A percentile compares a stretch with the other conserved stretches of the same genome.
phyloP scores from a whole-genome alignment of 345 rosid species.

The Heritiera fomes region DNA sequence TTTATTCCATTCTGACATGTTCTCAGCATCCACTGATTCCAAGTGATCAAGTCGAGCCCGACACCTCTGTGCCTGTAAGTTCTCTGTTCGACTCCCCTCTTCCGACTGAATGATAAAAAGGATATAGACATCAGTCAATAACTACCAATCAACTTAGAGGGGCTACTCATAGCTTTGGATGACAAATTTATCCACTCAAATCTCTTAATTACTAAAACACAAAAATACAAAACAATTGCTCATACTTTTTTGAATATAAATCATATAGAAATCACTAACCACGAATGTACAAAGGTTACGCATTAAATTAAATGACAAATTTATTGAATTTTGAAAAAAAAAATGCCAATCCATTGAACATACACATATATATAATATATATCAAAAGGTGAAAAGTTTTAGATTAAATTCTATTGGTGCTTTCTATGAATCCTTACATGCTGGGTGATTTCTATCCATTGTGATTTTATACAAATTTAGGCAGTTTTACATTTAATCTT shows the following conservation, averaged over 20 bases:
- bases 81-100: constrained; percentile 76
- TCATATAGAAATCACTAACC: not conserved
- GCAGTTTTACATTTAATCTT: too few relatives aligned
- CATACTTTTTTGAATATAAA: not conserved
- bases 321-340: not conserved
- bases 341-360: not conserved
- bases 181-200: not conserved
- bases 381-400: too few relatives aligned
- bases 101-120: constrained; percentile 56
- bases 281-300: not conserved
- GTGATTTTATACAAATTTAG: too few relatives aligned
- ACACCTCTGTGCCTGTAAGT: constrained; percentile 81
- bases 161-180: not conserved
- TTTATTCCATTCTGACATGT: constrained; percentile 72
- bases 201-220: not conserved
- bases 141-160: constrained; percentile 1
- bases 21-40: constrained; percentile 74
- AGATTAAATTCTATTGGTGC: not conserved
- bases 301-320: not conserved
- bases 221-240: not conserved
- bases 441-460: not conserved
- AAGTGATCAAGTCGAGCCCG: constrained; percentile 88
- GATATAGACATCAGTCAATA: not conserved
- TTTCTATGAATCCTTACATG: not conserved
- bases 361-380: not conserved